Conservation (phyloP, 352 stramenopile genomes). For the Globisporangium spiculum region DNA sequence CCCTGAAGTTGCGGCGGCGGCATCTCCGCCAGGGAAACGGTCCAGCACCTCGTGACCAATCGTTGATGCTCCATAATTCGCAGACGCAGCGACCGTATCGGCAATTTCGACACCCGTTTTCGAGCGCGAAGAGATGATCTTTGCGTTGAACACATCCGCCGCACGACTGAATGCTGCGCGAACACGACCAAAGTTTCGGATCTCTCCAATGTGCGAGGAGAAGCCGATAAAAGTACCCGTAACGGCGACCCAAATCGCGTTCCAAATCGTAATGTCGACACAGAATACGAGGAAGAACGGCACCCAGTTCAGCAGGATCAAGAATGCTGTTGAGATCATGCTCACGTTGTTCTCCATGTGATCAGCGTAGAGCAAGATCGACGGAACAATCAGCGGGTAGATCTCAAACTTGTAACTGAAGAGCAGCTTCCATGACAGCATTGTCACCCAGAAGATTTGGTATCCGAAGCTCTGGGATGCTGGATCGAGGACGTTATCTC, state of each 20-base stretch:
- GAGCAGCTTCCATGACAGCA: constrained; percentile 96
- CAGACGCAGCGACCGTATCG: constrained; percentile 23
- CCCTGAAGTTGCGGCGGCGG: constrained; percentile 16
- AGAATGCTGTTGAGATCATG: constrained; percentile 78
- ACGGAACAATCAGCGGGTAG: constrained; percentile 93
- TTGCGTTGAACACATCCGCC: constrained; percentile 83
- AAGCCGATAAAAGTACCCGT: constrained; percentile 97
- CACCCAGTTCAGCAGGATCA: constrained; percentile 96
- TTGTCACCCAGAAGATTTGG: constrained; percentile 93
- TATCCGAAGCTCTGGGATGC: constrained; percentile 89
- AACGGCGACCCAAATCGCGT: constrained; percentile 96
- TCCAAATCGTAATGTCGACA: constrained; percentile 99
- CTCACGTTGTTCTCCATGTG: constrained; percentile 90
- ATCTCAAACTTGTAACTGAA: constrained; percentile 99
- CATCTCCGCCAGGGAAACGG: constrained; percentile 38
- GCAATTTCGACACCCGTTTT: constrained; percentile 70
- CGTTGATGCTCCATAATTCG: constrained; percentile 43
- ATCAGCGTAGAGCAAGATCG: constrained; percentile 95
- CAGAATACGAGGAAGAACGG: constrained; percentile 98
- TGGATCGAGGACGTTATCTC: constrained; percentile 95
- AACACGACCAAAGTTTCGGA: constrained; percentile 90
- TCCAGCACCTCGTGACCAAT: constrained; percentile 61
- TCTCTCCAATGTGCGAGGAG: constrained; percentile 95
- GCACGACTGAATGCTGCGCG: constrained; percentile 84
- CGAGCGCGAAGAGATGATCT: constrained; percentile 76